These are phyloP conservation scores for Penicillium sp. DNA, from an alignment of 2,329 filamentous ascomycete species.

Conservation along the genomic window DNA sequence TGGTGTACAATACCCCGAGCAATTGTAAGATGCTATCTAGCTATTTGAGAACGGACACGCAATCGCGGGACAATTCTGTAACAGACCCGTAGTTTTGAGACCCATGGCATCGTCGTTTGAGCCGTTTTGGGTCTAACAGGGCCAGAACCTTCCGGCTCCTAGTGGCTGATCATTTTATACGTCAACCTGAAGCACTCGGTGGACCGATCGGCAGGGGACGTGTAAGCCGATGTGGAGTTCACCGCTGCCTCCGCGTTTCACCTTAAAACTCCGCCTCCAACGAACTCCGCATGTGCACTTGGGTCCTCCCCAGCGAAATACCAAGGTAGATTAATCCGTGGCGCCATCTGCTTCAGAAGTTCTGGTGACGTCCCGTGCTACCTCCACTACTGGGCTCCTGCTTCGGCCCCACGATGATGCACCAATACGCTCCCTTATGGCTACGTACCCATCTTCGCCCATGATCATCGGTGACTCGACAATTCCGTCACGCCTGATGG, in stretches of 20 bases:
- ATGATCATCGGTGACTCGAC: conserved; percentile 9
- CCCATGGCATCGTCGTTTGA: conserved; percentile 4
- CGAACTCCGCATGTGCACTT: background rate
- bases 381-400: conserved; percentile 4
- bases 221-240: conserved; percentile 10
- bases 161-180: background rate
- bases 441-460: background rate
- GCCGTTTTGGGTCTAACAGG: background rate
- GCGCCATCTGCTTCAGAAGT: conserved; percentile 4
- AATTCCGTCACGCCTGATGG: background rate
- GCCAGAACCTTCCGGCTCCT: background rate
- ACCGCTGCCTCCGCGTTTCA: conserved; percentile 9
- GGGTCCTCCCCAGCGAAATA: background rate
- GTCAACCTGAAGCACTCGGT: conserved; percentile 10
- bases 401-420: conserved; percentile 4
- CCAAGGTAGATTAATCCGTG: background rate
- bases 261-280: conserved; percentile 1
- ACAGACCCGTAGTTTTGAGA: conserved; percentile 7
- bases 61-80: conserved; percentile 3
- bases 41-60: conserved; percentile 4
- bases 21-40: conserved; percentile 8
- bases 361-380: conserved; percentile 2
- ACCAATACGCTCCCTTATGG: background rate
- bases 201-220: conserved; percentile 16
- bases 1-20: conserved; percentile 9